Evolutionary conservation across 441 rosid genomes (phyloP).

Genomic region (Viola pubescens): DNA sequence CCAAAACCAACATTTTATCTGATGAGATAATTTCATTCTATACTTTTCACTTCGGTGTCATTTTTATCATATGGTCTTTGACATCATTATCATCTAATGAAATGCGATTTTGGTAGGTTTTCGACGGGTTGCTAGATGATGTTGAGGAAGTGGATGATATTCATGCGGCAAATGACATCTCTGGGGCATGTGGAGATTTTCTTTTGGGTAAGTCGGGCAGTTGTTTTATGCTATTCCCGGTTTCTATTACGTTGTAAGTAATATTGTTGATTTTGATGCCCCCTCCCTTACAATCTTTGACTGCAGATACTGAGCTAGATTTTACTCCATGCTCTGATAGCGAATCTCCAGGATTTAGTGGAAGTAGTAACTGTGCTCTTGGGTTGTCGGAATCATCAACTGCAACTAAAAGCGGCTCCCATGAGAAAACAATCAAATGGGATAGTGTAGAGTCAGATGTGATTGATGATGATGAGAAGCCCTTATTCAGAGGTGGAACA

Average conservation of each 20-base stretch:
- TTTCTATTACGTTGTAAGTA: background rate
- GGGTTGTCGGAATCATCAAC: conserved; percentile 49
- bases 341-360: conserved; percentile 59
- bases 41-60: conserved; percentile 4
- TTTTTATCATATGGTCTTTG: conserved; percentile 3
- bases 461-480: conserved; percentile 42
- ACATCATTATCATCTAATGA: conserved; percentile 10
- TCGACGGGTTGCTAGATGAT: conserved; percentile 70
- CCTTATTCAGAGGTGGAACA: conserved; percentile 27
- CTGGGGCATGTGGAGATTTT: conserved; percentile 44
- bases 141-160: conserved; percentile 67
- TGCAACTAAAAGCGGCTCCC: conserved; percentile 28
- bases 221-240: conserved; percentile 6
- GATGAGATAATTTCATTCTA: background rate
- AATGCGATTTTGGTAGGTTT: conserved; percentile 45
- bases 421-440: conserved; percentile 23
- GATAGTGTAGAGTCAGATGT: conserved; percentile 25
- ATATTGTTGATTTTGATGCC: background rate
- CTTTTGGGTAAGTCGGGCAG: conserved; percentile 40
- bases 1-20: background rate
- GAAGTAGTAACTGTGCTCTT: conserved; percentile 37
- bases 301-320: conserved; percentile 54
- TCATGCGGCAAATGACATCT: conserved; percentile 44
- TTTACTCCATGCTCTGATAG: conserved; percentile 41
- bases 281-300: conserved; percentile 4